These are phyloP conservation scores for Juncus inflexus DNA, from an alignment of 176 grass and related monocot genomes.

Conservation along the genomic window DNA sequence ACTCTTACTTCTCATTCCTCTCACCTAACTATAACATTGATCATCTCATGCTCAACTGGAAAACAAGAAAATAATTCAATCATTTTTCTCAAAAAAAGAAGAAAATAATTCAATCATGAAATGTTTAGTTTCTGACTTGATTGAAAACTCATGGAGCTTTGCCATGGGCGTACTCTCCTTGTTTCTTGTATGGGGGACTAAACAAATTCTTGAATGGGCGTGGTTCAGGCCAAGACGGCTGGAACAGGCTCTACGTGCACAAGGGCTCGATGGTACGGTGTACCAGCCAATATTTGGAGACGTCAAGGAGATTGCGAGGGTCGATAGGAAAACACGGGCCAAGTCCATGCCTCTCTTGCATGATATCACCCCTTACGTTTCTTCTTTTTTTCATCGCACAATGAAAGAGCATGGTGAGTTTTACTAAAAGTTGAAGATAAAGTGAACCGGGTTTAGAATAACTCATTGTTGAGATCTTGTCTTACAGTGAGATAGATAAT, in stretches of 20 bases:
- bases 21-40: too few species aligned
- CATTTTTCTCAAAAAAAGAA: too few species aligned
- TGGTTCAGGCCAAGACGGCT: slow-evolving; percentile 46
- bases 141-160: slow-evolving; percentile 30
- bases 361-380: slow-evolving; percentile 36
- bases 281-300: slow-evolving; percentile 52
- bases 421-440: background rate
- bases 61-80: too few species aligned
- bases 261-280: slow-evolving; percentile 38
- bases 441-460: too few species aligned
- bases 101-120: too few species aligned
- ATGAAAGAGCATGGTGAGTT: slow-evolving; percentile 34
- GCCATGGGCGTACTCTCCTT: slow-evolving; percentile 6
- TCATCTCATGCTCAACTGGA: too few species aligned
- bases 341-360: slow-evolving; percentile 42
- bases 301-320: slow-evolving; percentile 26
- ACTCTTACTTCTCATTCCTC: too few species aligned
- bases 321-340: slow-evolving; percentile 33
- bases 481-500: too few species aligned
- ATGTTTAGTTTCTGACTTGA: slow-evolving; percentile 11
- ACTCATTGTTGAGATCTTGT: too few species aligned
- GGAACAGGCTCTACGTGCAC: slow-evolving; percentile 34
- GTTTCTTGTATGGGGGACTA: slow-evolving; percentile 32
- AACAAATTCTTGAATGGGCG: slow-evolving; percentile 29
- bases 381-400: slow-evolving; percentile 32